These are phyloP conservation scores for Tetrahymena thermophila DNA, from an alignment of 73 alveolate species.

Conservation along the genomic window DNA sequence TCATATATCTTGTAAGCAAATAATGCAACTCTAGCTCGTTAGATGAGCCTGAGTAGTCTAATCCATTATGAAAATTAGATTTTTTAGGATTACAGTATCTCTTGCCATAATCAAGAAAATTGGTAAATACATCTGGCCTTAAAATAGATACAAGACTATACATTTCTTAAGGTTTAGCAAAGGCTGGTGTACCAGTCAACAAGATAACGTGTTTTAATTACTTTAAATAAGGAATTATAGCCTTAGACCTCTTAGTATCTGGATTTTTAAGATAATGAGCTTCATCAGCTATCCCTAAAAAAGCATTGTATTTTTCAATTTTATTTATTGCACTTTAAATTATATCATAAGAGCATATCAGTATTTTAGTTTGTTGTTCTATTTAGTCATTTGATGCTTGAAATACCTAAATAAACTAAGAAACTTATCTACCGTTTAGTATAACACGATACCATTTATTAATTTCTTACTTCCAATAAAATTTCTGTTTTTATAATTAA, in stretches of 20 bases:
- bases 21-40: conserved; percentile 79
- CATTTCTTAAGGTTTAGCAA: conserved; percentile 88
- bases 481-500: background rate
- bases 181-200: conserved; percentile 92
- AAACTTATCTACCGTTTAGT: conserved; percentile 37
- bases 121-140: conserved; percentile 86
- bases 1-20: conserved; percentile 64
- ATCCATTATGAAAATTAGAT: conserved; percentile 48
- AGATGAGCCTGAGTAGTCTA: conserved; percentile 88
- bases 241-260: conserved; percentile 77
- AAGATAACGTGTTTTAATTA: conserved; percentile 66
- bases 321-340: conserved; percentile 60
- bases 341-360: conserved; percentile 82
- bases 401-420: conserved; percentile 37
- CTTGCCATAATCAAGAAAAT: conserved; percentile 71
- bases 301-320: conserved; percentile 60
- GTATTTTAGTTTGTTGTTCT: conserved; percentile 61
- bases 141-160: conserved; percentile 71
- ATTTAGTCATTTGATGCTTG: conserved; percentile 56
- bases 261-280: conserved; percentile 85
- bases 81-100: conserved; percentile 90
- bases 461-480: conserved; percentile 86
- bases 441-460: conserved; percentile 71
- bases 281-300: conserved; percentile 89
- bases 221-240: conserved; percentile 76